Evolutionary conservation across 129 eudicot genomes (phyloP).

Genomic region (Pseudognaphalium luteoalbum): DNA sequence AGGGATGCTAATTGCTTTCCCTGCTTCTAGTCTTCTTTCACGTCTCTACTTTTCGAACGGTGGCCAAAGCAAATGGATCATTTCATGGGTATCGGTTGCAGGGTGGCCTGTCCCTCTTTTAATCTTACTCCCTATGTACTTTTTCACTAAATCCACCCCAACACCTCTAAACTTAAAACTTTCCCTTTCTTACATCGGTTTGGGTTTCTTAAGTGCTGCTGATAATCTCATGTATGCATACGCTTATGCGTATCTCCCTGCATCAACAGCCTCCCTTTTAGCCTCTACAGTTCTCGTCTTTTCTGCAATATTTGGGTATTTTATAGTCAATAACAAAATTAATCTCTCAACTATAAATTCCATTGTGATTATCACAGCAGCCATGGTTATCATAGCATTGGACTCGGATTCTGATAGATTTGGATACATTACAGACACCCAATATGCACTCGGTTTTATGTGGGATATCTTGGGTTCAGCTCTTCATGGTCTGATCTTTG

Average conservation of each 20-base stretch:
- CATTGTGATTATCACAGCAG: constrained; percentile 73
- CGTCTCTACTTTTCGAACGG: constrained; percentile 81
- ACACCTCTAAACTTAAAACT: constrained; percentile 67
- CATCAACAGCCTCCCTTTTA: constrained; percentile 84
- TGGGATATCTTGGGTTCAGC: constrained; percentile 82
- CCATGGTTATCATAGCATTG: constrained; percentile 80
- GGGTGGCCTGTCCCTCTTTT: constrained; percentile 81
- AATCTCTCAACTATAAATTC: constrained; percentile 72
- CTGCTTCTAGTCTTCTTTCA: constrained; percentile 92
- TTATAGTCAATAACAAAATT: constrained; percentile 67
- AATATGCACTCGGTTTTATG: constrained; percentile 66
- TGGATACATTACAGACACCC: constrained; percentile 46
- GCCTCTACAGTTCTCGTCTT: constrained; percentile 79
- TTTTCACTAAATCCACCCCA: constrained; percentile 54
- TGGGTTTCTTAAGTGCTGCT: constrained; percentile 85
- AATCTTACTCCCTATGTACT: constrained; percentile 65
- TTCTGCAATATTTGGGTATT: constrained; percentile 73
- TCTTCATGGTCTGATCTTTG: constrained; percentile 91
- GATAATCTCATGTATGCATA: constrained; percentile 92
- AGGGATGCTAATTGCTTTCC: constrained; percentile 86
- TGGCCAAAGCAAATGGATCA: constrained; percentile 93
- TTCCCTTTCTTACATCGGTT: constrained; percentile 46
- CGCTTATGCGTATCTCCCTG: constrained; percentile 91
- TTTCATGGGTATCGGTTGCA: constrained; percentile 83
- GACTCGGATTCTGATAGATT: constrained; percentile 78